phyloP scores from a whole-genome alignment of 805 yeast genomes.

The Kluyveromyces starmeri region DNA sequence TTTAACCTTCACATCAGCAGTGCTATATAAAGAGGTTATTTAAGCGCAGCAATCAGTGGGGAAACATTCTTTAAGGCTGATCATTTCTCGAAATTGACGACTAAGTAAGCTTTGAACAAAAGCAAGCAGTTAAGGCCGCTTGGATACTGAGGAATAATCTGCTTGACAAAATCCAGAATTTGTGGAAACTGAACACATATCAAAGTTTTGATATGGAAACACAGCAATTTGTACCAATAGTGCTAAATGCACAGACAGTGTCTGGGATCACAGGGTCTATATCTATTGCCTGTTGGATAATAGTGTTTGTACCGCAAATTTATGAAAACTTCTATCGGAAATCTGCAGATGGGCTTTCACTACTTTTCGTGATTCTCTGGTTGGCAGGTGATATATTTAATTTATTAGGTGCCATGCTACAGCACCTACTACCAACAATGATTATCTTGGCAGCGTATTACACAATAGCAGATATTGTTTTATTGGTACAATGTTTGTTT shows the following conservation, averaged over 20 bases:
- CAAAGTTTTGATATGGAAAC: too few relatives aligned
- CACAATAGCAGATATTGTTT: constrained; percentile 80
- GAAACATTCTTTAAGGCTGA: too few relatives aligned
- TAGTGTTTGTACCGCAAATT: constrained; percentile 94
- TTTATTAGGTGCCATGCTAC: constrained; percentile 82
- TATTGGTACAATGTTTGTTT: constrained; percentile 72
- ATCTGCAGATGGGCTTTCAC: constrained; percentile 82
- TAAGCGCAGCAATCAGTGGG: too few relatives aligned
- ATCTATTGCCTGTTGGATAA: constrained; percentile 95
- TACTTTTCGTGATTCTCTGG: constrained; percentile 84
- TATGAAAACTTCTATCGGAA: constrained; percentile 83
- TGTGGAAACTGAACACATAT: too few relatives aligned
- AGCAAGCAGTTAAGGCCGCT: too few relatives aligned
- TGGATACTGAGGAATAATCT: too few relatives aligned
- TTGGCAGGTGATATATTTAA: constrained; percentile 89
- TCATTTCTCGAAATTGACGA: too few relatives aligned
- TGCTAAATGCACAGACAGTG: constrained; percentile 58
- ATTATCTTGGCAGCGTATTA: constrained; percentile 85
- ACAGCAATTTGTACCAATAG: constrained; percentile 38
- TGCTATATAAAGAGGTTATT: too few relatives aligned
- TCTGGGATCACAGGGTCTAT: constrained; percentile 71
- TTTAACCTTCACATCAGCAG: too few relatives aligned
- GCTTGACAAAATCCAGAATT: too few relatives aligned
- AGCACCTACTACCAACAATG: constrained; percentile 92
- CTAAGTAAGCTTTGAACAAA: too few relatives aligned